Evolutionary conservation across 768 basidiomycete species (phyloP).

Genomic region (Coprinopsis sp.): DNA sequence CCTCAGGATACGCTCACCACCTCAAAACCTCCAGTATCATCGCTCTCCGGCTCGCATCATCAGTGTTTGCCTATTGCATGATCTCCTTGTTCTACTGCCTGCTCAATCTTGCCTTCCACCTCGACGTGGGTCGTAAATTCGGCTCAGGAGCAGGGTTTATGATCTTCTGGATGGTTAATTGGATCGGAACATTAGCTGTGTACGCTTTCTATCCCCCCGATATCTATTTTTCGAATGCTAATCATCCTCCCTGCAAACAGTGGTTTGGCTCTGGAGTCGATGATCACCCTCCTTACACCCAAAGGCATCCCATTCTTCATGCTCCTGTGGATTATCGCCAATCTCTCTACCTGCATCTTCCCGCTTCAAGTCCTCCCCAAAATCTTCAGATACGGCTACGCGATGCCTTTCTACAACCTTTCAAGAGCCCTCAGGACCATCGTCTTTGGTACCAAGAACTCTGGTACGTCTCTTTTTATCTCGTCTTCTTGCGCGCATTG

Average conservation of each 20-base stretch:
- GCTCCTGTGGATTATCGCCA: constrained; percentile 61
- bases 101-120: constrained; percentile 54
- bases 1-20: constrained; percentile 24
- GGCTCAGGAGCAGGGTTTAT: constrained; percentile 40
- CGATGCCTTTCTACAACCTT: constrained; percentile 62
- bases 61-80: constrained; percentile 31
- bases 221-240: background rate
- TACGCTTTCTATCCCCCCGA: constrained; percentile 23
- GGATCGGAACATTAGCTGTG: constrained; percentile 52
- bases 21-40: constrained; percentile 28
- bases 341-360: constrained; percentile 52
- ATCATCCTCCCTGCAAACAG: constrained; percentile 22
- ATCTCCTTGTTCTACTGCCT: constrained; percentile 52
- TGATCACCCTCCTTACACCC: constrained; percentile 51
- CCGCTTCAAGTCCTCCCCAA: constrained; percentile 50
- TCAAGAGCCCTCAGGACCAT: constrained; percentile 48
- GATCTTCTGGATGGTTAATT: constrained; percentile 67
- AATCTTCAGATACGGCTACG: constrained; percentile 58
- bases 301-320: constrained; percentile 58
- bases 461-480: constrained; percentile 29
- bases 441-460: constrained; percentile 55
- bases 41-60: constrained; percentile 24
- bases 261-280: constrained; percentile 57
- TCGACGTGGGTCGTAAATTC: constrained; percentile 38
- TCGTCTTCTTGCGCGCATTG: background rate